Evolutionary conservation across 2,329 filamentous ascomycete genomes (phyloP).

Genomic region (Stagonosporopsis tanaceti): DNA sequence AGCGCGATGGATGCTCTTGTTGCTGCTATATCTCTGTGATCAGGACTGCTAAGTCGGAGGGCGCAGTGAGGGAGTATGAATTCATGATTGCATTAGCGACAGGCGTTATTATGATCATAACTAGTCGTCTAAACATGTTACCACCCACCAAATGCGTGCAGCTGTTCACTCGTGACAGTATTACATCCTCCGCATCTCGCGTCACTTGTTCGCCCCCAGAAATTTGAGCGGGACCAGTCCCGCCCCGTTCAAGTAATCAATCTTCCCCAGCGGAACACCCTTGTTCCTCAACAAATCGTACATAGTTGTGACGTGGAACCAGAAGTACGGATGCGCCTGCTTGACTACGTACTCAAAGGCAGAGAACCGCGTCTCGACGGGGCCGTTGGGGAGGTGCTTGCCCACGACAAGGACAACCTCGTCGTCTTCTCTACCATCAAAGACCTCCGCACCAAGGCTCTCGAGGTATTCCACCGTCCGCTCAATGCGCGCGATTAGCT

Average conservation of each 20-base stretch:
- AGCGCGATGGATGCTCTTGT: conserved; percentile 73
- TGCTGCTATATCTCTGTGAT: conserved; percentile 56
- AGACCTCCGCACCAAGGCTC: conserved; percentile 50
- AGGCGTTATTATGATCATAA: not conserved
- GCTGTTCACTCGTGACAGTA: not conserved
- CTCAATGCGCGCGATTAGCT: conserved; percentile 58
- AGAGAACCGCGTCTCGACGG: conserved; percentile 51
- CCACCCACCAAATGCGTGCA: not conserved
- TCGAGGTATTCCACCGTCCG: conserved; percentile 59
- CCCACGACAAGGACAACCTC: conserved; percentile 49
- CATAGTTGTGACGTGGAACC: conserved; percentile 67
- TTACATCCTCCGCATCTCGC: not conserved
- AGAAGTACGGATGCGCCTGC: conserved; percentile 65
- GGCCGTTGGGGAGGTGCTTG: conserved; percentile 3
- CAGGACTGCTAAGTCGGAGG: no score
- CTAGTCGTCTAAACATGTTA: not conserved
- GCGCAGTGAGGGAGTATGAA: not conserved
- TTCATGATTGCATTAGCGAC: conserved; percentile 6
- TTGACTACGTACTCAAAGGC: conserved; percentile 57
- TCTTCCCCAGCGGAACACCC: conserved; percentile 69
- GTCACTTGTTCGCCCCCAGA: conserved; percentile 1
- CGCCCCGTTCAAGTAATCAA: conserved; percentile 59
- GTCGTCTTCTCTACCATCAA: conserved; percentile 55
- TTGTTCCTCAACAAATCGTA: conserved; percentile 69
- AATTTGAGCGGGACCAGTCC: conserved; percentile 11